Percentiles rank a stretch among this genome's conserved stretches.
Evolutionary conservation across 2,329 filamentous ascomycete genomes (phyloP).

Genomic region (Aspergillus flavus): DNA sequence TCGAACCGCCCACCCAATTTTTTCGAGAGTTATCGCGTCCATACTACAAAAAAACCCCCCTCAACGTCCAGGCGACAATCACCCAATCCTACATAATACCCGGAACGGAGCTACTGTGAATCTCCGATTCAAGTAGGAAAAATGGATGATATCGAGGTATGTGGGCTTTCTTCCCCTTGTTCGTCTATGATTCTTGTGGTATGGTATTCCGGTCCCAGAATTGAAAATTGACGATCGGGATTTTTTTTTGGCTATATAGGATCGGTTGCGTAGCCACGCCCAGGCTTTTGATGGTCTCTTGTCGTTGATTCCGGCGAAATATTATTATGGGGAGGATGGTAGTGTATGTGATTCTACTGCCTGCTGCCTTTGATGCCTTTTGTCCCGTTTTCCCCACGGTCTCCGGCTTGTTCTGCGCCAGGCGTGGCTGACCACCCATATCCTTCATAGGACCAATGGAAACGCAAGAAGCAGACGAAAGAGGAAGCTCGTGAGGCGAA

Average conservation of each 20-base stretch:
- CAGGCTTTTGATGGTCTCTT: conserved; percentile 84
- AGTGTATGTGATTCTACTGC: conserved; percentile 62
- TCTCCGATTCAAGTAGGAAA: conserved; percentile 10
- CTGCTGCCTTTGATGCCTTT: conserved; percentile 10
- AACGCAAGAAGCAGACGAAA: conserved; percentile 93
- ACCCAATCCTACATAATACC: conserved; percentile 5
- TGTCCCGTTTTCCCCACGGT: conserved; percentile 18
- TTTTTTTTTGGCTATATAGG: conserved; percentile 37
- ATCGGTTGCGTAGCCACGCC: conserved; percentile 56
- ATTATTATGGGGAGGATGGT: conserved; percentile 85
- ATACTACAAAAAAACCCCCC: conserved; percentile 18
- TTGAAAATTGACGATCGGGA: conserved; percentile 24
- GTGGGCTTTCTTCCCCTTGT: conserved; percentile 22
- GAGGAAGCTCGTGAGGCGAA: conserved; percentile 81
- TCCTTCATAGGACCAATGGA: conserved; percentile 78
- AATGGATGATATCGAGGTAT: conserved; percentile 46
- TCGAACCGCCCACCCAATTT: conserved; percentile 41
- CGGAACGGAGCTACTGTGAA: conserved; percentile 5
- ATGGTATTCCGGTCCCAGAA: background rate
- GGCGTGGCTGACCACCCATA: conserved; percentile 19
- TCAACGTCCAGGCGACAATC: conserved; percentile 14
- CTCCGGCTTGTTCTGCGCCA: conserved; percentile 9
- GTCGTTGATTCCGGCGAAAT: conserved; percentile 84
- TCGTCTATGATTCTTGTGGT: conserved; percentile 2
- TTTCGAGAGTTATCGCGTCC: conserved; percentile 35